Evolutionary conservation across 2,329 filamentous ascomycete species (phyloP).

Genomic region (Aquanectria penicillioides): DNA sequence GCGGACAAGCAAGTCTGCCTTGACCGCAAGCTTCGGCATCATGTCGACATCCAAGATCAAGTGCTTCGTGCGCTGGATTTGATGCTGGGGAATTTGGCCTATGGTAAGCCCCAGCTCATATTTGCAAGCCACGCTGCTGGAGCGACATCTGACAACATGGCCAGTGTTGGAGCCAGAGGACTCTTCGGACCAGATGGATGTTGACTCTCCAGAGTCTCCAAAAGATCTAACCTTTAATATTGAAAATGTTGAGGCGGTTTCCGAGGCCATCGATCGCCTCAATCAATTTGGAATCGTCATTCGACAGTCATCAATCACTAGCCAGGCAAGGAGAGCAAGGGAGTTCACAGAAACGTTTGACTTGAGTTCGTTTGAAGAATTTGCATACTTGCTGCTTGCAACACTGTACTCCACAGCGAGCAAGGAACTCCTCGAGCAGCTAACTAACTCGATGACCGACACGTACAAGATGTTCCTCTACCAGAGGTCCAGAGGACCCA

Average conservation of each 20-base stretch:
- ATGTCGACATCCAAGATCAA: slow-evolving; percentile 1
- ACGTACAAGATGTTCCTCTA: not conserved
- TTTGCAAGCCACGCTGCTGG: too few species aligned
- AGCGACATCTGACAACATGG: too few species aligned
- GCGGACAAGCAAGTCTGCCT: not conserved
- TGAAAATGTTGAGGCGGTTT: not conserved
- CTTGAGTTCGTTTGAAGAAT: not conserved
- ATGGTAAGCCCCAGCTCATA: not conserved
- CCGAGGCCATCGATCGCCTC: not conserved
- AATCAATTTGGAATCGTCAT: not conserved
- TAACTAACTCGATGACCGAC: not conserved
- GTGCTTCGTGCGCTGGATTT: not conserved
- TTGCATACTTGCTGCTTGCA: not conserved
- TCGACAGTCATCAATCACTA: not conserved
- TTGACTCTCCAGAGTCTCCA: not conserved
- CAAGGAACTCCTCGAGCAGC: not conserved
- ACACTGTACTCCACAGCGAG: not conserved
- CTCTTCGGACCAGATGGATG: not conserved
- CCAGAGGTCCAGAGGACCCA: not conserved
- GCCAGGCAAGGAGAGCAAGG: not conserved
- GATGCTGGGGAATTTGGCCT: not conserved
- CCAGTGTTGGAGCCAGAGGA: not conserved
- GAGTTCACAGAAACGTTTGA: not conserved
- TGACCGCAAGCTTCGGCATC: not conserved
- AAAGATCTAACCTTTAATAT: not conserved